Conservation (phyloP, 768 basidiomycete genomes). For the Amanita thiersii region DNA sequence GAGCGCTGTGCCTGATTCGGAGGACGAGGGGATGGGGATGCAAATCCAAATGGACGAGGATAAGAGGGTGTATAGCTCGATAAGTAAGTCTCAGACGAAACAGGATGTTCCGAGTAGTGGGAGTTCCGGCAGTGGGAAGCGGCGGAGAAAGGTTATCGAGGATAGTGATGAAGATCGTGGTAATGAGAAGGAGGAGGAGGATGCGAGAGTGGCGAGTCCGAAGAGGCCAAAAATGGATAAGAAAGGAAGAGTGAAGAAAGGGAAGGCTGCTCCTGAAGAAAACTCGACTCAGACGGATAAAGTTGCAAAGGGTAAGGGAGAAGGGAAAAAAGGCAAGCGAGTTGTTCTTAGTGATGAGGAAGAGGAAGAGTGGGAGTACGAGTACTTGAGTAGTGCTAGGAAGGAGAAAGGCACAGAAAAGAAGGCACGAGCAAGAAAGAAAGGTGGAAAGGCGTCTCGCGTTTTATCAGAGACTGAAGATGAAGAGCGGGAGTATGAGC, state of each 20-base stretch:
- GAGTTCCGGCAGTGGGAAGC: slow-evolving; percentile 9
- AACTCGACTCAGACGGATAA: slow-evolving; percentile 2
- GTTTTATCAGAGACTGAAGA: background rate
- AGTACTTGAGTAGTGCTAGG: background rate
- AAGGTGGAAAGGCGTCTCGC: too few relatives aligned
- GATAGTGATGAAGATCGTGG: slow-evolving; percentile 14
- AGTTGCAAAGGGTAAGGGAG: slow-evolving; percentile 14
- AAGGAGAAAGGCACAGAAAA: background rate
- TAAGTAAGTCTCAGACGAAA: background rate
- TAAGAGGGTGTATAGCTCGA: background rate
- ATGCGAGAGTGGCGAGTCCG: slow-evolving; percentile 6
- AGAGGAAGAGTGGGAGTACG: slow-evolving; percentile 13
- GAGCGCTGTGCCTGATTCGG: slow-evolving; percentile 19
- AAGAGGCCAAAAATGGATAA: slow-evolving; percentile 14
- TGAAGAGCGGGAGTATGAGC: slow-evolving; percentile 2
- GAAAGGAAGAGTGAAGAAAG: slow-evolving; percentile 5
- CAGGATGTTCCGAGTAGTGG: slow-evolving; percentile 10
- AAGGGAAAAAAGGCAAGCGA: slow-evolving; percentile 18
- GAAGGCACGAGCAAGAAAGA: background rate
- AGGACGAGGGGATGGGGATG: slow-evolving; percentile 14
- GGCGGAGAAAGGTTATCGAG: slow-evolving; percentile 19
- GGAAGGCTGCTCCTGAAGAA: background rate
- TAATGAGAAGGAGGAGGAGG: slow-evolving; percentile 7
- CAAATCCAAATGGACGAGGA: background rate
- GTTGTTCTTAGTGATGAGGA: slow-evolving; percentile 26